Evolutionary conservation across 1,284 basidiomycete genomes (phyloP).

Genomic region (Tranzscheliella williamsii): DNA sequence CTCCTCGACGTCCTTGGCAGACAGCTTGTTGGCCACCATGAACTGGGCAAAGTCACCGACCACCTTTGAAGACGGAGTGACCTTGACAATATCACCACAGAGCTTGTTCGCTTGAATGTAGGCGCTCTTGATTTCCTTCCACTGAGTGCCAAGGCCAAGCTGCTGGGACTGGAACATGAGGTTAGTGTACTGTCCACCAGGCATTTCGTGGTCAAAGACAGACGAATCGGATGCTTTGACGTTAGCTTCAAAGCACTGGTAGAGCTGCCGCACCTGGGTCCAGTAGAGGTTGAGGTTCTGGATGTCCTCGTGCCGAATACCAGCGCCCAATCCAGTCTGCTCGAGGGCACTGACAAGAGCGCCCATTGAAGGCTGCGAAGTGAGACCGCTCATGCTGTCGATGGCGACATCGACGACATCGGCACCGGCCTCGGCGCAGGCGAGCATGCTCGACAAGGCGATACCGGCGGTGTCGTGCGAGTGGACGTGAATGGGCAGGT

Average conservation of each 20-base stretch:
- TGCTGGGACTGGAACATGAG: constrained; percentile 93
- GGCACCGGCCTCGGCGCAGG: constrained; percentile 90
- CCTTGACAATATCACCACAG: constrained; percentile 99
- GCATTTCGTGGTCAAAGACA: constrained; percentile 99
- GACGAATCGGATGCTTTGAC: constrained; percentile 82
- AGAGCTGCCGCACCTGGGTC: constrained; percentile 94
- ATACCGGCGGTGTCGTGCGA: constrained; percentile 99
- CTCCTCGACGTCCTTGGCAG: constrained; percentile 81
- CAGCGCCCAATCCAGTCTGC: constrained; percentile 91
- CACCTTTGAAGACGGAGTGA: constrained; percentile 98
- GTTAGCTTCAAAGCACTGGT: constrained; percentile 97
- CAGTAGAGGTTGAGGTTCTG: constrained; percentile 98
- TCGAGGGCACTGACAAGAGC: constrained; percentile 91
- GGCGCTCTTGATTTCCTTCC: constrained; percentile 97
- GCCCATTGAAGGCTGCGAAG: constrained; percentile 98
- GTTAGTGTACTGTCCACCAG: constrained; percentile 74
- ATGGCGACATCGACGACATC: constrained; percentile 98
- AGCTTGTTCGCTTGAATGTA: constrained; percentile 73
- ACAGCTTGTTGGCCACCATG: constrained; percentile 94
- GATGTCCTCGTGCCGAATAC: constrained; percentile 95
- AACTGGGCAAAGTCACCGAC: constrained; percentile 96
- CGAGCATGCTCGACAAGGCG: constrained; percentile 93
- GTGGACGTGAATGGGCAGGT: constrained; percentile 98
- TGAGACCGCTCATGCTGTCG: constrained; percentile 92
- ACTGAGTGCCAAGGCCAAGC: constrained; percentile 94